Conservation (phyloP, 345 rosid genomes). For the Brassica rapa region DNA sequence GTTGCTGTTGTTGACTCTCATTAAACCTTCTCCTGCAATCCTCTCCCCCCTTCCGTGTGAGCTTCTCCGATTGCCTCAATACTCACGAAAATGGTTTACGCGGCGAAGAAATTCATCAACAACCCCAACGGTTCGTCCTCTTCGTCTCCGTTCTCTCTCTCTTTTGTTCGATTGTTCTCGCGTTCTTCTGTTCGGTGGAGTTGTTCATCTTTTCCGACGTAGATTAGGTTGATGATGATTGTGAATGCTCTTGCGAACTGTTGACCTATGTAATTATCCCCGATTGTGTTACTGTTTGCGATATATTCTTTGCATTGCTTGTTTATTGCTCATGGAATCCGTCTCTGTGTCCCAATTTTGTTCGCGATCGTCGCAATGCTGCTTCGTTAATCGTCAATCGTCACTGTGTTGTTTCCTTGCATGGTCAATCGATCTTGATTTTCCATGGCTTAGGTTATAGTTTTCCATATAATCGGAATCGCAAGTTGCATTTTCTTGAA, state of each 20-base stretch:
- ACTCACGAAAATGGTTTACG: conserved; percentile 59
- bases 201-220: neutral
- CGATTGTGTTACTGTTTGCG: conserved; percentile 31
- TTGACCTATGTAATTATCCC: conserved; percentile 32
- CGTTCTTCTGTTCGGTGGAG: neutral
- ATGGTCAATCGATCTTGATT: conserved; percentile 13
- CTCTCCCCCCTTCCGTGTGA: neutral
- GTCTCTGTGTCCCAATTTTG: conserved; percentile 13
- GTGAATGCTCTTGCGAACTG: conserved; percentile 19
- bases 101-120: conserved; percentile 90
- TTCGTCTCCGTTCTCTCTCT: neutral
- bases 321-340: conserved; percentile 11
- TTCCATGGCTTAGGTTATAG: too few relatives aligned
- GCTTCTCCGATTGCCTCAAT: conserved; percentile 22
- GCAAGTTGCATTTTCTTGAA: neutral
- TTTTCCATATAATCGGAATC: neutral
- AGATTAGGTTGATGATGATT: conserved; percentile 30
- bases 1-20: conserved; percentile 41
- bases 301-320: conserved; percentile 15
- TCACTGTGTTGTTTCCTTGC: conserved; percentile 26
- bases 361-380: conserved; percentile 24
- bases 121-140: conserved; percentile 69
- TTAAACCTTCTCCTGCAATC: conserved; percentile 33
- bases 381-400: conserved; percentile 5
- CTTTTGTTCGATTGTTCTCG: neutral